Percentiles rank a stretch among this genome's conserved stretches.
phyloP scores from a whole-genome alignment of 257 asterid species.

The Lithospermum erythrorhizon region DNA sequence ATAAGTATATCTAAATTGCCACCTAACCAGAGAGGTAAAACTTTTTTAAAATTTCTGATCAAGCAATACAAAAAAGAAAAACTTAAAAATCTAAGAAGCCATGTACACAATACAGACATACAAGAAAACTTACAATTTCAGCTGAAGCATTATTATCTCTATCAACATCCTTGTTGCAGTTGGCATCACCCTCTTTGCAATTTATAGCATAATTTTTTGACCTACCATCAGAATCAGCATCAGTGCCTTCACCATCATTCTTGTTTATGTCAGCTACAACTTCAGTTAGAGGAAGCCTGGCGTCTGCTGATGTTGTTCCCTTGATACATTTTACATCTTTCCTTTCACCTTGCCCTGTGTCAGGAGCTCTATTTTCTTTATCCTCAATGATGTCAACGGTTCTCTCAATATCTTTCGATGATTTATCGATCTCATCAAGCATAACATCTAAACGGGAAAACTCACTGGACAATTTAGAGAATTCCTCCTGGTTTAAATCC shows the following conservation, averaged over 20 bases:
- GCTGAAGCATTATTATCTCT: slow-evolving; percentile 23
- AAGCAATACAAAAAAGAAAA: not conserved
- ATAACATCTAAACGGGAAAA: slow-evolving; percentile 53
- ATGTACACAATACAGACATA: not conserved
- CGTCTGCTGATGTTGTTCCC: slow-evolving; percentile 19
- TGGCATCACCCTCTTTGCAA: slow-evolving; percentile 17
- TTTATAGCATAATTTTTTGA: slow-evolving; percentile 20
- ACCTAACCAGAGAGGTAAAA: not conserved
- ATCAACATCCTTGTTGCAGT: slow-evolving; percentile 15
- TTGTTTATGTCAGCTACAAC: not conserved
- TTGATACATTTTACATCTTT: slow-evolving; percentile 16
- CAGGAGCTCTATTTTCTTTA: slow-evolving; percentile 52
- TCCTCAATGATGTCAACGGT: slow-evolving; percentile 22
- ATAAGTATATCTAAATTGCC: too few relatives aligned
- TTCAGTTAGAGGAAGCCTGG: slow-evolving; percentile 21
- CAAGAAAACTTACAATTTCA: slow-evolving; percentile 34
- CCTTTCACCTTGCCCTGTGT: slow-evolving; percentile 20
- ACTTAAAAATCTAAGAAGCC: not conserved
- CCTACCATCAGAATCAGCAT: slow-evolving; percentile 15
- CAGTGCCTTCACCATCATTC: not conserved
- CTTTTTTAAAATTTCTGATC: too few relatives aligned
- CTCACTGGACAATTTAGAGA: slow-evolving; percentile 37
- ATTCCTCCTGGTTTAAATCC: slow-evolving; percentile 30
- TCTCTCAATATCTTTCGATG: slow-evolving; percentile 20
- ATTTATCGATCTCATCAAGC: slow-evolving; percentile 35